These are phyloP conservation scores for Cephalotrichum gorgonifer DNA, from an alignment of 2,329 filamentous ascomycete species.

Conservation along the genomic window DNA sequence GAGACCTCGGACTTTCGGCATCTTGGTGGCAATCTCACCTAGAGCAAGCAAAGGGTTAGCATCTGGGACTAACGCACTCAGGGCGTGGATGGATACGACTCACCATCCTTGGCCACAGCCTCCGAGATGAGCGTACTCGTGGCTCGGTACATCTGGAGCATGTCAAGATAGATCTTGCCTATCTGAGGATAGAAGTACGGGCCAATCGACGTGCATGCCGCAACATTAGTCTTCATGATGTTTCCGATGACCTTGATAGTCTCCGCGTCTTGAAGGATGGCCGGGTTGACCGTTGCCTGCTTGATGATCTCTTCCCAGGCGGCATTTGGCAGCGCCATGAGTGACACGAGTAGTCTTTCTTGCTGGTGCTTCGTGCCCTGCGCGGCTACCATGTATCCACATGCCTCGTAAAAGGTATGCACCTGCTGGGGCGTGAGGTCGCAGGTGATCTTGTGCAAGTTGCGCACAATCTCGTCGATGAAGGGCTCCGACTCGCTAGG, in stretches of 20 bases:
- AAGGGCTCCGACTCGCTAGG: slow-evolving; percentile 92
- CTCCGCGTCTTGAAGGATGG: slow-evolving; percentile 80
- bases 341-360: slow-evolving; percentile 77
- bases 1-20: slow-evolving; percentile 88
- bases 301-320: slow-evolving; percentile 95
- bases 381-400: slow-evolving; percentile 97
- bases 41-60: slow-evolving; percentile 5
- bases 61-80: neutral
- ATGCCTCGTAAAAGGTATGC: slow-evolving; percentile 98
- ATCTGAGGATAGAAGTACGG: slow-evolving; percentile 98
- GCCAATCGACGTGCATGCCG: slow-evolving; percentile 93
- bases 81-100: neutral
- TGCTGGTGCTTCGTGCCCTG: slow-evolving; percentile 93
- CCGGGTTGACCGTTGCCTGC: slow-evolving; percentile 73
- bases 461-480: slow-evolving; percentile 96
- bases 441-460: slow-evolving; percentile 89
- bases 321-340: slow-evolving; percentile 88
- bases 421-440: slow-evolving; percentile 95
- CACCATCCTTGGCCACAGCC: slow-evolving; percentile 50
- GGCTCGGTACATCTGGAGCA: slow-evolving; percentile 97
- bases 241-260: slow-evolving; percentile 98
- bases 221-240: slow-evolving; percentile 99
- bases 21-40: slow-evolving; percentile 92
- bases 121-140: slow-evolving; percentile 96
- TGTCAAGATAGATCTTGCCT: slow-evolving; percentile 93